Base-by-base conservation (phyloP, 202 grass and related monocot genomes). In the Carex arenaria region DNA sequence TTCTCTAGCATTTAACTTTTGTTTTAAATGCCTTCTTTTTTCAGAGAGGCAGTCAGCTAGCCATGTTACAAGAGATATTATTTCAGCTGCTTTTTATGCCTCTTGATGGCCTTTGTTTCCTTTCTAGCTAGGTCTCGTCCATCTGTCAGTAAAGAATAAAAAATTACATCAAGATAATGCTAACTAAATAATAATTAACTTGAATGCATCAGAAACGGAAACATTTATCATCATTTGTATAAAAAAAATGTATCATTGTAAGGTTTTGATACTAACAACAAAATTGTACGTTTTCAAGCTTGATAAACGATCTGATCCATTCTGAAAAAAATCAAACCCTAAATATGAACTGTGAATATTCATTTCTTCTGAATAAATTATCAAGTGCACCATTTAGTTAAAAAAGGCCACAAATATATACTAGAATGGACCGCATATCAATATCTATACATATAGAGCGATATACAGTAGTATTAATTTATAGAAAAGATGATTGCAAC, bases 21-120 rank as follows among this genome's bases (percentile, higher is more conserved):
- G 76, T 78, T 86, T 69, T 67, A 56, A 61, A 31, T 81, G 77
- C 53, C 40, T 85, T 62, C 68, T 74, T 54, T 69, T 82, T 68
- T 68, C 63, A 68, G 80, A 82, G 63, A 56, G 47, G 40, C 64
- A 67, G 80, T 61, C 62, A 69, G 43, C 80, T 20, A 67, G 80
- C 80, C 42, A 67, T 69, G 64, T 45, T 68, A 82, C 63, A 69
- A 67, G 51, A 20, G 40, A 82, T 67, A 67, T 82, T 82, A 82
- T 82, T 82, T 82, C 62, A 67, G 62, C 64, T 82, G 45, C 31
- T 54, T 67, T 80, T 79, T 55, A 78, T 59, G 53, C 73, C 53
- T 59, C 52, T 59, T 77, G 15, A 78, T 78, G 17, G 15, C 30
- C 28, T n/a, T n/a, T 51, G 47, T 26, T 59, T 59, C 73, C 52